A percentile compares a stretch with the other conserved stretches of the same genome.
Evolutionary conservation across 75 land plant species (phyloP).

Genomic region (Sequoiadendron giganteum): DNA sequence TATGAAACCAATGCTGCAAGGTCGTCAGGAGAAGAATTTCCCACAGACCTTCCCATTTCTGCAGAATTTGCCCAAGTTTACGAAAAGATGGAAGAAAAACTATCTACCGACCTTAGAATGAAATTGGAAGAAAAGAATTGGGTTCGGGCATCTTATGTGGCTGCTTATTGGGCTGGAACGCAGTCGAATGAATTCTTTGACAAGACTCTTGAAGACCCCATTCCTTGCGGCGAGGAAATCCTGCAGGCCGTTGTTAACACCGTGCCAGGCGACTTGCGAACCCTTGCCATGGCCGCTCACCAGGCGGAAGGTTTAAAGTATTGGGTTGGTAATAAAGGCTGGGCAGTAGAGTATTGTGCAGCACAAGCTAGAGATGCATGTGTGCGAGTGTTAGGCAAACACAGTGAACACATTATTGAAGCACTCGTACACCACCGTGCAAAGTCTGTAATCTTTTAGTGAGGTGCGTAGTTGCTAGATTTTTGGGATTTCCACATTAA

Average conservation of each 20-base stretch:
- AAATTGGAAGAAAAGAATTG: background rate
- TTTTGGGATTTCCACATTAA: too few relatives aligned
- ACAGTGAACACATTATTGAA: too few relatives aligned
- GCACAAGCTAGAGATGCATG: too few relatives aligned
- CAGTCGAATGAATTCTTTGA: slow-evolving; percentile 5
- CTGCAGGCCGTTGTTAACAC: slow-evolving; percentile 11
- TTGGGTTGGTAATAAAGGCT: too few relatives aligned
- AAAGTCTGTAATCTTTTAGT: background rate
- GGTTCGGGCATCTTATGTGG: background rate
- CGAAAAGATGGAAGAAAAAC: background rate
- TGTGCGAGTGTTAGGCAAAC: too few relatives aligned
- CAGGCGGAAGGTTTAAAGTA: background rate
- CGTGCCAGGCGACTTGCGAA: slow-evolving; percentile 10
- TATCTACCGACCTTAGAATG: background rate
- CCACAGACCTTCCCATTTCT: background rate
- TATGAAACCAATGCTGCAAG: background rate
- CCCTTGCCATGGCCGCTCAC: background rate
- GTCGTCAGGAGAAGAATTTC: background rate
- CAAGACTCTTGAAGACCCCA: background rate
- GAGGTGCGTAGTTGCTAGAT: background rate
- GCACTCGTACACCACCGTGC: too few relatives aligned
- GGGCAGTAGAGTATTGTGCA: too few relatives aligned
- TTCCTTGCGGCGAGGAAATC: background rate
- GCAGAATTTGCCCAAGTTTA: background rate
- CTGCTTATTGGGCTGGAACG: slow-evolving; percentile 1